phyloP scores from a whole-genome alignment of 2,329 filamentous ascomycete species.

The Fusarium succisae region DNA sequence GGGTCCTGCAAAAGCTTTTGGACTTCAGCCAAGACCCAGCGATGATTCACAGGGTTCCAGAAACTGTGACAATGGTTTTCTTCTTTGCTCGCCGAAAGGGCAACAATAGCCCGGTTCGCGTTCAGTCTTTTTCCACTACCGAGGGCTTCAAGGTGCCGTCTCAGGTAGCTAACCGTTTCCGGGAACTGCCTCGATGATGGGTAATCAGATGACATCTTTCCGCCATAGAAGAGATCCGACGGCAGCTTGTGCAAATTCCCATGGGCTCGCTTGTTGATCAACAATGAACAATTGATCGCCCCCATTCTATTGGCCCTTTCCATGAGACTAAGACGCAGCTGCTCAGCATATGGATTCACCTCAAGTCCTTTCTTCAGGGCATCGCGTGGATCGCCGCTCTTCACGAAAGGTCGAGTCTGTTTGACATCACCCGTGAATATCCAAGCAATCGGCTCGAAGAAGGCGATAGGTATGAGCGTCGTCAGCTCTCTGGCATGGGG shows the following conservation, averaged over 20 bases:
- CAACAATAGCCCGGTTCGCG: conserved; percentile 52
- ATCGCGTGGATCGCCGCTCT: conserved; percentile 36
- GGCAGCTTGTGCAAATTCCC: conserved; percentile 53
- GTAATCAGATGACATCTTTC: conserved; percentile 50
- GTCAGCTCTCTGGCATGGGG: conserved; percentile 58
- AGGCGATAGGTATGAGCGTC: conserved; percentile 55
- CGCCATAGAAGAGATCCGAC: conserved; percentile 54
- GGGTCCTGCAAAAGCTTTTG: conserved; percentile 45
- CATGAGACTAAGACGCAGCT: conserved; percentile 51
- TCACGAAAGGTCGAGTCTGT: conserved; percentile 55
- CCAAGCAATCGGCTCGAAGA: conserved; percentile 54
- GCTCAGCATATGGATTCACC: conserved; percentile 47
- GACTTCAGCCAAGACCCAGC: conserved; percentile 49
- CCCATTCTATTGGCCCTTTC: conserved; percentile 48
- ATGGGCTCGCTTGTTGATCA: conserved; percentile 51
- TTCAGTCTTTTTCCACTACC: conserved; percentile 24
- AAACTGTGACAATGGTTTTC: conserved; percentile 47
- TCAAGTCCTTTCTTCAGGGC: conserved; percentile 28
- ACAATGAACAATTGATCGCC: conserved; percentile 46
- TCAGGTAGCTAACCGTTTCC: conserved; percentile 41
- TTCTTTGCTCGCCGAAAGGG: conserved; percentile 43
- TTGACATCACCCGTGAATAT: conserved; percentile 58
- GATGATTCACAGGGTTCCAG: conserved; percentile 52
- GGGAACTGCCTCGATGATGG: conserved; percentile 39
- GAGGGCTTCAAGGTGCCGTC: conserved; percentile 43